Evolutionary conservation across 1,284 basidiomycete genomes (phyloP).

Genomic region (Lentinula novae-zelandiae): DNA sequence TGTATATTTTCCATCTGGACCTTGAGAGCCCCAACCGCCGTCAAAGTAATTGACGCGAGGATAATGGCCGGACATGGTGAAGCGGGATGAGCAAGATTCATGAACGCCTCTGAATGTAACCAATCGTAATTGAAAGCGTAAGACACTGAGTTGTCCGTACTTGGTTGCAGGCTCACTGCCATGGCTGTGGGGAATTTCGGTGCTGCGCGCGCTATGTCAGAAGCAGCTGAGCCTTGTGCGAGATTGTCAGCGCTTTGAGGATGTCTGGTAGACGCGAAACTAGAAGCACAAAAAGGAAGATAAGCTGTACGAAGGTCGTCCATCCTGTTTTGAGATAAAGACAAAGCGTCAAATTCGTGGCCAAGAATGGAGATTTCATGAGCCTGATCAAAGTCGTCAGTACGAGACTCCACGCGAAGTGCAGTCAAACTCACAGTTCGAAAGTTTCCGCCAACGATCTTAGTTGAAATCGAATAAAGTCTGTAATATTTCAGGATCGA

Average conservation of each 20-base stretch:
- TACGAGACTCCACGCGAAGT: not conserved
- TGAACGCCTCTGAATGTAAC: not conserved
- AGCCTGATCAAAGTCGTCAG: not conserved
- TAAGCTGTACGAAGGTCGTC: not conserved
- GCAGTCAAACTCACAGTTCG: constrained; percentile 28
- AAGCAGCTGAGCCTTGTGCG: not conserved
- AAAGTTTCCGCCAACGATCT: constrained; percentile 39
- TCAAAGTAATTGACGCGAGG: not conserved
- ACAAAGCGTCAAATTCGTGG: constrained; percentile 5
- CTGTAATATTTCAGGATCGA: constrained; percentile 44
- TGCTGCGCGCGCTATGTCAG: not conserved
- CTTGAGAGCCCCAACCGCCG: not conserved
- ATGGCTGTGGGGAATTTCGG: not conserved
- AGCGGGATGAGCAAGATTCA: not conserved
- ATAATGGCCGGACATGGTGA: not conserved
- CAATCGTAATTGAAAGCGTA: not conserved
- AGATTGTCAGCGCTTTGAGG: not conserved
- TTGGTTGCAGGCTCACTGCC: too few species aligned
- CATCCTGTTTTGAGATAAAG: not conserved
- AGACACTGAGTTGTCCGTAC: not conserved
- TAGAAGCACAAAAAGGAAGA: constrained; percentile 1
- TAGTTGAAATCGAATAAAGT: constrained; percentile 35
- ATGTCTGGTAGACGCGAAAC: not conserved
- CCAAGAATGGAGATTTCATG: constrained; percentile 7
- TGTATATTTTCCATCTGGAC: not conserved